Base-by-base conservation (phyloP, 2,329 filamentous ascomycete species). In the Fusarium sp. region DNA sequence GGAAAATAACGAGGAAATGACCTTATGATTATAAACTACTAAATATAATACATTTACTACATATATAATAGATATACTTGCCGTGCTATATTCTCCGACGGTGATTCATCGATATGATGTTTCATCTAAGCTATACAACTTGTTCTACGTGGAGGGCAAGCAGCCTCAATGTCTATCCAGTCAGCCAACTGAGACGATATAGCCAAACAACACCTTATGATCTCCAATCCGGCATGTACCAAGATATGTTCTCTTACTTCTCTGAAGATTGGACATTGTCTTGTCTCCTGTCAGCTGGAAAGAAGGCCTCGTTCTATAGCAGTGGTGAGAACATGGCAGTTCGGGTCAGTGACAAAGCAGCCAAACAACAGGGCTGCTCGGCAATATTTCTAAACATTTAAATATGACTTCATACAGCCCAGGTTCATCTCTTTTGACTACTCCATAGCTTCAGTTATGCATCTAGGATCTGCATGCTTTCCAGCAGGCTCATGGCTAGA, bases 1-100 rank as follows among this genome's bases (percentile, higher is more conserved):
- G 39, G 23, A 35, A 17, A 21, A 45, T 65, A 48, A 64, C 54
- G 61, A 64, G 55, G 58, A 27, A 65, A 60, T 39, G 47, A 60
- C 13, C n/a, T 64, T 15, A 63, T 17, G 59, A 63, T 49, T 31
- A 41, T 15, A 18, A 52, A 29, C 15, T 14, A 31, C 11, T 8
- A 50, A 40, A 35, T 9, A 35, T 21, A 52, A 20, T 41, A 27
- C 20, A 40, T 20, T 20, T 31, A n/a, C 23, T 36, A 18, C 11
- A 53, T 54, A 53, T 15, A 14, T 18, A 15, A 29, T 39, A 31
- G 25, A 15, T 14, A 11, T 27, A 1, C 15, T 36, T 5, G 14
- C 20, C 9, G 6, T 29, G 5, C 10, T 11, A 21, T 13, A 8
- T 48, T 11, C 6, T 11, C 11, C 6, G 7, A 2, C 15, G 14